Percentiles rank a stretch among this genome's conserved stretches.
phyloP scores from a whole-genome alignment of 2,329 filamentous ascomycete species.

The Metarhizium sp. region DNA sequence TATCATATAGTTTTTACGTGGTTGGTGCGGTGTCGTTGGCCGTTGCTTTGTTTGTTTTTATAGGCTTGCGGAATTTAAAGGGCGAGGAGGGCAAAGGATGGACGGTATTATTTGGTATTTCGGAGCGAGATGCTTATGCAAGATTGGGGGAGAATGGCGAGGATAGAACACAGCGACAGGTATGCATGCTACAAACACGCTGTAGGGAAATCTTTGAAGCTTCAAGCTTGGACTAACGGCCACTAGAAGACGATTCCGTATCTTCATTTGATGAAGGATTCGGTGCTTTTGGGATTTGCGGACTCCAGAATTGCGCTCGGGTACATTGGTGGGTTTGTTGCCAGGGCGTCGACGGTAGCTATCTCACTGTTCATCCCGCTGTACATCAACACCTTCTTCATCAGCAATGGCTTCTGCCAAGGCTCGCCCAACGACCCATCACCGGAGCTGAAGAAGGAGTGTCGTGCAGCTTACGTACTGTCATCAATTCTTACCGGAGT shows the following conservation, averaged over 20 bases:
- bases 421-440: slow-evolving; percentile 53
- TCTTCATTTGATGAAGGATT: slow-evolving; percentile 49
- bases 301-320: slow-evolving; percentile 75
- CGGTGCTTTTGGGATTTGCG: slow-evolving; percentile 60
- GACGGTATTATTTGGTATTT: slow-evolving; percentile 42
- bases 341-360: slow-evolving; percentile 85
- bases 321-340: slow-evolving; percentile 91
- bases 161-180: slow-evolving; percentile 13
- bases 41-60: slow-evolving; percentile 65
- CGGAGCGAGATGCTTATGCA: slow-evolving; percentile 15
- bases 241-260: slow-evolving; percentile 40
- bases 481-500: slow-evolving; percentile 81
- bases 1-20: slow-evolving; percentile 80
- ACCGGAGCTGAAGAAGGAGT: slow-evolving; percentile 74
- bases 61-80: slow-evolving; percentile 60
- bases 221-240: slow-evolving; percentile 5
- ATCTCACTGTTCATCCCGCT: slow-evolving; percentile 93
- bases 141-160: slow-evolving; percentile 11
- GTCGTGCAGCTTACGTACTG: slow-evolving; percentile 77
- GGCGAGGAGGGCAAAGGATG: slow-evolving; percentile 75
- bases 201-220: neutral
- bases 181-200: slow-evolving; percentile 10
- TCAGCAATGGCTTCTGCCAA: slow-evolving; percentile 68
- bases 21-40: slow-evolving; percentile 64
- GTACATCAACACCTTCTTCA: slow-evolving; percentile 86